These are phyloP conservation scores for Fraxinus dipetala DNA, from an alignment of 305 asterid genomes.

Conservation along the genomic window DNA sequence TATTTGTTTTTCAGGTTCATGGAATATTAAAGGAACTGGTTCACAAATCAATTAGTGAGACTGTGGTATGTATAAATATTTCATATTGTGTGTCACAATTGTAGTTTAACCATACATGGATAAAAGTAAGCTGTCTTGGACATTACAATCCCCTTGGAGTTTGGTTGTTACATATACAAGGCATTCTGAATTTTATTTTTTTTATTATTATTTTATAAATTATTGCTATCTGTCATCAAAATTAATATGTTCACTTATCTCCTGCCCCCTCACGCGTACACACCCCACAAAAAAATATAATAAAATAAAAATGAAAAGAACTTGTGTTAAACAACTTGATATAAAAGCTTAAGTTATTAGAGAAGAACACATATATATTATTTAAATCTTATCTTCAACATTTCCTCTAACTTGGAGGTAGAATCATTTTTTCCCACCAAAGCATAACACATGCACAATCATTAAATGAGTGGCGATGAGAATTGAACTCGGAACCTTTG, in stretches of 20 bases:
- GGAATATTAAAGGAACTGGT: conserved; percentile 84
- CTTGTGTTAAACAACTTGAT: background rate
- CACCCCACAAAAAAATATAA: background rate
- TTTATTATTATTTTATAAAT: background rate
- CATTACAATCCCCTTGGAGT: background rate
- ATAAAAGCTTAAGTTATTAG: background rate
- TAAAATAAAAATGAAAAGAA: background rate
- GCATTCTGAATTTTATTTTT: background rate
- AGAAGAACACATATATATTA: background rate
- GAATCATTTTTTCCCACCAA: background rate
- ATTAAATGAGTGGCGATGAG: background rate
- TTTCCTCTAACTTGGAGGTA: background rate
- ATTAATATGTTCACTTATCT: background rate
- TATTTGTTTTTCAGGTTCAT: conserved; percentile 63
- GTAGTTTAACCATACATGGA: background rate
- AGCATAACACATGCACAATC: background rate
- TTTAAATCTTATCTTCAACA: background rate
- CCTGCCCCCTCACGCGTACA: background rate
- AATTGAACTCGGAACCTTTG: background rate
- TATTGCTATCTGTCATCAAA: background rate
- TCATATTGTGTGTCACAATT: background rate
- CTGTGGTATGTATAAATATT: conserved; percentile 46
- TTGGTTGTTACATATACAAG: background rate
- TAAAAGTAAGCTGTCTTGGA: background rate
- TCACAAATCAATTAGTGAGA: conserved; percentile 83